Evolutionary conservation across 2,329 filamentous ascomycete genomes (phyloP), one percentile per base, ranked within the genome.

Genomic region (Orbilia blumenaviensis): DNA sequence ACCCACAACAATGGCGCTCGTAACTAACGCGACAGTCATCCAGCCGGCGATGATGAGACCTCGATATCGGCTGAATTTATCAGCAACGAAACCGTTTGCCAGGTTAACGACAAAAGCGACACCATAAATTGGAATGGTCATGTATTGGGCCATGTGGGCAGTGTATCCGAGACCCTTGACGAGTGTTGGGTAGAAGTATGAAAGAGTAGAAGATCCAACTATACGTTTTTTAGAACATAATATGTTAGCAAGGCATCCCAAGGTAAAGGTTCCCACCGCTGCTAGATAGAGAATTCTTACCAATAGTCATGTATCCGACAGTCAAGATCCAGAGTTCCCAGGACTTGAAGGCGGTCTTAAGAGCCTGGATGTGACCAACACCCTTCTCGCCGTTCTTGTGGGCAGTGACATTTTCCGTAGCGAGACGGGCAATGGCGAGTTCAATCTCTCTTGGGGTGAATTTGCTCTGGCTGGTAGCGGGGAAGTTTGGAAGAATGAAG

Each of bases 181-280:
- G 6, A 87, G 82, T 0, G 85, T 86, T 0, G 86, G 86, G 78
- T 87, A 87, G 80, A 87, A 87, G 81, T 87, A 88, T 1, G 84
- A 85, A 12, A 87, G 82, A 0, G 86, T 87, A 0, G 84, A 85
- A 0, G 85, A 85, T 1, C 86, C 85, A 7, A 71, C 66, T 56
- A 56, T 1, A 25, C n/a, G 14, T 23, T 38, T 38, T 12, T 9
- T 7, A 42, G 84, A 32, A 52, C 8, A n/a, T n/a, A n/a, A n/a
- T n/a, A n/a, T n/a, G n/a, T 42, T 41, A 60, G n/a, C 84, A 52
- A 64, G 79, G 36, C 2, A 41, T 16, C 1, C 36, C 62, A 80
- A 50, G 23, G 27, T 4, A n/a, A n/a, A n/a, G n/a, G n/a, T n/a
- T n/a, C n/a, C n/a, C n/a, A n/a, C n/a, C n/a, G n/a, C n/a, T n/a